Evolutionary conservation across 805 yeast species (phyloP).

Genomic region (Debaryomyces tyrocola): DNA sequence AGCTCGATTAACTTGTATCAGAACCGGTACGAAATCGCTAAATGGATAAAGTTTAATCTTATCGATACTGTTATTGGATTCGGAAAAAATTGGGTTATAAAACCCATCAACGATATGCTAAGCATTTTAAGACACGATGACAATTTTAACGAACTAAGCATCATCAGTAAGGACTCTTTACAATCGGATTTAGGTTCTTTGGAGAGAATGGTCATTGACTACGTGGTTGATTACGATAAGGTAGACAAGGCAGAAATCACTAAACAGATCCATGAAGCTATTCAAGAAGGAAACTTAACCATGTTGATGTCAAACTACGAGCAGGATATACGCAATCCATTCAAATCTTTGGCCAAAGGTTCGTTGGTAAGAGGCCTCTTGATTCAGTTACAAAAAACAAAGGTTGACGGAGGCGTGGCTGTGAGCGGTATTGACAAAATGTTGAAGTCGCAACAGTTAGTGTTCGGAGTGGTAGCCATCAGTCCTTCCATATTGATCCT

Average conservation of each 20-base stretch:
- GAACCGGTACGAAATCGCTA: conserved; percentile 51
- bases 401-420: conserved; percentile 92
- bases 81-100: conserved; percentile 78
- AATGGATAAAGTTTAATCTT: conserved; percentile 59
- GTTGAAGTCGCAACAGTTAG: conserved; percentile 86
- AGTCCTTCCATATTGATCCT: conserved; percentile 71
- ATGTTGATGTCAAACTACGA: conserved; percentile 82
- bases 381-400: conserved; percentile 93
- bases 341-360: conserved; percentile 64
- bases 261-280: conserved; percentile 43
- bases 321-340: conserved; percentile 66
- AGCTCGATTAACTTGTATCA: conserved; percentile 43
- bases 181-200: conserved; percentile 76
- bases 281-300: conserved; percentile 75
- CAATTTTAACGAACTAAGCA: conserved; percentile 59
- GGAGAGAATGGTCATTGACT: conserved; percentile 85
- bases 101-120: conserved; percentile 70
- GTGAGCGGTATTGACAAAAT: conserved; percentile 87
- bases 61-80: conserved; percentile 68
- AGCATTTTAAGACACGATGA: conserved; percentile 80
- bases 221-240: conserved; percentile 36
- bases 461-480: conserved; percentile 89
- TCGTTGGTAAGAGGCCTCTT: conserved; percentile 72
- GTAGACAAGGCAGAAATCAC: conserved; percentile 15
- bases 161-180: conserved; percentile 77